phyloP scores from a whole-genome alignment of 495 filamentous ascomycete species.

The Hypoxylon perforatum region DNA sequence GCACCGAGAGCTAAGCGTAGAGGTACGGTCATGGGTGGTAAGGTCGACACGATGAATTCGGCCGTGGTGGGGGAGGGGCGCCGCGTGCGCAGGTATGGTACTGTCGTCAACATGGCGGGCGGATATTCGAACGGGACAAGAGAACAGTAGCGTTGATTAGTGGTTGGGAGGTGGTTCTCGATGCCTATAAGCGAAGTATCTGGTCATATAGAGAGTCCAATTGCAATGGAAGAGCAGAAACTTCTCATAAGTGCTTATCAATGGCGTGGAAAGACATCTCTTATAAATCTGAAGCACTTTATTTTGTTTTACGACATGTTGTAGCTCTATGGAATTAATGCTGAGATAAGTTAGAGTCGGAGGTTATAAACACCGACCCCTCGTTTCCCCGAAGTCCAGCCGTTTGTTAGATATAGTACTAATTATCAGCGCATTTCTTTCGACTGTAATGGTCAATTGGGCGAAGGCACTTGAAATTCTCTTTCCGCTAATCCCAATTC shows the following conservation, averaged over 20 bases:
- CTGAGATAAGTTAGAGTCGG: too few species aligned
- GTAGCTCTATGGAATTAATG: too few species aligned
- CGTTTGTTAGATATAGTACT: conserved; percentile 24
- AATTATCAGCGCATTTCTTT: not conserved
- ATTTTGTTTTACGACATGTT: too few species aligned
- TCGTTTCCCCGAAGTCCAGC: conserved; percentile 16
- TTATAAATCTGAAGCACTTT: too few species aligned
- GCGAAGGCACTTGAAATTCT: conserved; percentile 61
- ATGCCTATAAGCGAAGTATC: too few species aligned
- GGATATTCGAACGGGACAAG: not conserved
- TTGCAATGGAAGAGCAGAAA: too few species aligned
- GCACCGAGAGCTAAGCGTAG: conserved; percentile 64
- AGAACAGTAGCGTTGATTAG: too few species aligned
- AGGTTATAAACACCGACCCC: not conserved
- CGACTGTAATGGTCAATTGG: conserved; percentile 63
- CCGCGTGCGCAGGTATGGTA: conserved; percentile 69
- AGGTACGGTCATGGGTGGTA: conserved; percentile 65
- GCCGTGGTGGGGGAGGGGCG: conserved; percentile 87
- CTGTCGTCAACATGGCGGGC: conserved; percentile 59
- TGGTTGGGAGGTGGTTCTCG: too few species aligned
- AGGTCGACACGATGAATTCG: conserved; percentile 86
- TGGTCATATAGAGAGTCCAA: too few species aligned
- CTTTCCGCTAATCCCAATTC: conserved; percentile 54
- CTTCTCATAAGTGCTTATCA: too few species aligned
- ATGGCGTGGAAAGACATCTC: too few species aligned